Percentiles rank a stretch among this genome's conserved stretches.
Evolutionary conservation across 164 flowering plant species (phyloP).

Genomic region (Macadamia integrifolia): DNA sequence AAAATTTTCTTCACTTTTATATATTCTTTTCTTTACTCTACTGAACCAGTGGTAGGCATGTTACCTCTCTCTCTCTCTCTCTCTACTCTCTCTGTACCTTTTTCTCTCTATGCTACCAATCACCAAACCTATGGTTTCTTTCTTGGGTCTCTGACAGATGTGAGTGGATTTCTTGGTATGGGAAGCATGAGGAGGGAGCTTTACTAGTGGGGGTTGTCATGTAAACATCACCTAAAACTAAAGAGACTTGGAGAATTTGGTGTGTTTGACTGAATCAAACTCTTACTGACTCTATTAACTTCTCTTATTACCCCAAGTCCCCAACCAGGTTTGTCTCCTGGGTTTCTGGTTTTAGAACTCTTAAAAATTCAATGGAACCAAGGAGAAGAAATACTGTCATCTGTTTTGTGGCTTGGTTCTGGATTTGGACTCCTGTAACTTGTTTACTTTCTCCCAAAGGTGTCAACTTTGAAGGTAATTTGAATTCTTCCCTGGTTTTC

Average conservation of each 20-base stretch:
- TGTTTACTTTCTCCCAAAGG: constrained; percentile 83
- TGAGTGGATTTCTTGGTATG: constrained; percentile 25
- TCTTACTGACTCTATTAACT: neutral
- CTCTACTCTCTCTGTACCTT: constrained; percentile 20
- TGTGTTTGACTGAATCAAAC: constrained; percentile 8
- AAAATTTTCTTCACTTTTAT: constrained; percentile 8
- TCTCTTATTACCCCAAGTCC: neutral
- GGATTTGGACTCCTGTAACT: constrained; percentile 37
- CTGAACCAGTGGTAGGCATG: constrained; percentile 59
- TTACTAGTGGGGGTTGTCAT: constrained; percentile 19
- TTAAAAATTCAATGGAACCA: constrained; percentile 30
- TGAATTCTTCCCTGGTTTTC: neutral
- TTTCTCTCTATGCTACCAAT: constrained; percentile 14
- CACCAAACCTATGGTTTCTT: constrained; percentile 11
- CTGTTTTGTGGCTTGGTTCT: constrained; percentile 32
- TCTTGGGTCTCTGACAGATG: constrained; percentile 30
- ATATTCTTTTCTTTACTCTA: constrained; percentile 25
- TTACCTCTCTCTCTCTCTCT: constrained; percentile 23
- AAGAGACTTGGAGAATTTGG: constrained; percentile 13
- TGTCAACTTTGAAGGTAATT: constrained; percentile 88
- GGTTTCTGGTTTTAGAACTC: neutral
- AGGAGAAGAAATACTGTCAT: constrained; percentile 21
- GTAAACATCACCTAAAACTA: constrained; percentile 15
- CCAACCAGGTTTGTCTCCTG: constrained; percentile 9
- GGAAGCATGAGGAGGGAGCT: constrained; percentile 16